Percentiles rank a stretch among this genome's conserved stretches.
phyloP scores from a whole-genome alignment of 2,329 filamentous ascomycete species.

The Alternaria sp. region DNA sequence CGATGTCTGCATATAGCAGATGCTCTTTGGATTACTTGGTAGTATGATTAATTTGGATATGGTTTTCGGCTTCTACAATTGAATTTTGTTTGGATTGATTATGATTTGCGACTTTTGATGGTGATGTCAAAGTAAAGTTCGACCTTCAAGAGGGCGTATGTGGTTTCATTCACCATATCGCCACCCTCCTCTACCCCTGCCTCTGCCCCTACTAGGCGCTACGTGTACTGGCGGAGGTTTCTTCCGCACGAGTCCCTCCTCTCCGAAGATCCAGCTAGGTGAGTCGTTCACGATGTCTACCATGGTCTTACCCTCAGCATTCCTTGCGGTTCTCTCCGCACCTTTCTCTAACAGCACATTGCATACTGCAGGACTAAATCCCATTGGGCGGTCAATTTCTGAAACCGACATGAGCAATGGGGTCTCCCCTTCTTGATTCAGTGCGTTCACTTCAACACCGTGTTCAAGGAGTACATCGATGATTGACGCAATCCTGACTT shows the following conservation, averaged over 20 bases:
- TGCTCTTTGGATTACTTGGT: neutral
- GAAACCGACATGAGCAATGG: neutral
- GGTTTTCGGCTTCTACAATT: neutral
- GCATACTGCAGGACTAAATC: neutral
- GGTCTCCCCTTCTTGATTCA: neutral
- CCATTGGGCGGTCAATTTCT: neutral
- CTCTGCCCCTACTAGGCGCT: neutral
- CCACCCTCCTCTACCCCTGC: neutral
- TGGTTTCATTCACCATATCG: neutral
- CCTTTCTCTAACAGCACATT: neutral
- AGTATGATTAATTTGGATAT: conserved; percentile 4
- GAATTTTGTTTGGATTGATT: neutral
- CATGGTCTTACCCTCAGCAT: neutral
- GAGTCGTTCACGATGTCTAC: neutral
- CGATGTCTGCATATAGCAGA: neutral
- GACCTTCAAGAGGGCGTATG: neutral
- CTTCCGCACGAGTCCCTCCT: neutral
- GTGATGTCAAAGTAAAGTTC: neutral
- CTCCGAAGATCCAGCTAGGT: neutral
- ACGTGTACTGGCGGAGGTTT: neutral
- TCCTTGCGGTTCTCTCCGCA: neutral
- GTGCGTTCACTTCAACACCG: neutral
- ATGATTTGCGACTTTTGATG: neutral
- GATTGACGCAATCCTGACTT: neutral
- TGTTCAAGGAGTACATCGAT: neutral